These are phyloP conservation scores for Phytopythium sindhum DNA, from an alignment of 352 stramenopile genomes.

Conservation along the genomic window DNA sequence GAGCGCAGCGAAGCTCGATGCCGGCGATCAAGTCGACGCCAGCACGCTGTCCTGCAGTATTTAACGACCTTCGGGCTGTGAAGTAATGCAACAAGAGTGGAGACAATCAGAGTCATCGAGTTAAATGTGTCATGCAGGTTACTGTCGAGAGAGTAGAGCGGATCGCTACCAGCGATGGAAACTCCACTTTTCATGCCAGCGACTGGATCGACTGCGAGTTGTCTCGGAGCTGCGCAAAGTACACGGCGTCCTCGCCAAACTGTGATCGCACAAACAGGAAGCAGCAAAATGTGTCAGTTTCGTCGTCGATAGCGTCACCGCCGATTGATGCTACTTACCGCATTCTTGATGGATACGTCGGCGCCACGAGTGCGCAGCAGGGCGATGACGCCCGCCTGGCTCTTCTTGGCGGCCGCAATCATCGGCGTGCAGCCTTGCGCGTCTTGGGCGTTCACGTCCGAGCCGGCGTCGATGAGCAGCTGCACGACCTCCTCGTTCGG, in stretches of 20 bases:
- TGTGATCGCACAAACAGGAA: constrained; percentile 7
- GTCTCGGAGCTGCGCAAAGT: constrained; percentile 59
- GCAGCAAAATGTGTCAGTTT: neutral
- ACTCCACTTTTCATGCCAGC: constrained; percentile 16
- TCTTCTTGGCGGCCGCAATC: constrained; percentile 74
- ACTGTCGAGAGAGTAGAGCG: neutral
- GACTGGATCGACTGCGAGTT: constrained; percentile 46
- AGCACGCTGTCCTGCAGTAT: neutral
- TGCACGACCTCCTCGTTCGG: constrained; percentile 50
- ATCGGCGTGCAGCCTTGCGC: constrained; percentile 60
- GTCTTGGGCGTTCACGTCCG: constrained; percentile 59
- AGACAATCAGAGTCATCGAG: too few species aligned
- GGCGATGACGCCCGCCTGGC: constrained; percentile 57
- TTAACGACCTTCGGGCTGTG: neutral
- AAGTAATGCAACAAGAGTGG: too few species aligned
- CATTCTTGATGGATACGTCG: constrained; percentile 46
- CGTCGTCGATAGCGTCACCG: neutral
- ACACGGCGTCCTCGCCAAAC: constrained; percentile 63
- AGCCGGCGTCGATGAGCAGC: constrained; percentile 52
- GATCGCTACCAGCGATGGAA: too few species aligned
- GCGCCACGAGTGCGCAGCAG: constrained; percentile 49
- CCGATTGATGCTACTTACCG: constrained; percentile 11
- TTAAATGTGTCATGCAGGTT: too few species aligned
- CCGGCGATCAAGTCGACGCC: neutral
- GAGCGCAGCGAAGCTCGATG: neutral